Base-by-base conservation (phyloP, 352 stramenopile genomes). In the Blastocystis sp. region DNA sequence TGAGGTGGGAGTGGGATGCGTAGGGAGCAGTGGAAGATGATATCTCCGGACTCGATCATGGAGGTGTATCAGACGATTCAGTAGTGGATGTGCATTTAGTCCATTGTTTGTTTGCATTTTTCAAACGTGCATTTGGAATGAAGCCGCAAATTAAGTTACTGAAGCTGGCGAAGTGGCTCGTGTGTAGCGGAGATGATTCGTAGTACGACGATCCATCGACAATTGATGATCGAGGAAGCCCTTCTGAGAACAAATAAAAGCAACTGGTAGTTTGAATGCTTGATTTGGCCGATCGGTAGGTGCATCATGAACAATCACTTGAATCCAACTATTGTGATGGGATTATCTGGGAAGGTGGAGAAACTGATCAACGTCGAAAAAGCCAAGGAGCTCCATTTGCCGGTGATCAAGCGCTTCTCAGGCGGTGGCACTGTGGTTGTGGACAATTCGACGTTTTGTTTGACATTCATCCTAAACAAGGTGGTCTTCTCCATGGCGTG, bases 341-440 rank as follows among this genome's bases (percentile, higher is more conserved):
- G 87, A 24, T 64, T 90, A 18, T 87, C 87, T 6, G 87, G 84
- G 4, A 89, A 89, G 71, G 53, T 78, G 21, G 44, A 87, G 4
- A 88, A 89, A 42, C 42, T 89, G 11, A 78, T 89, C 24, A 89
- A 89, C 24, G 59, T 87, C 27, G 63, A 76, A n/a, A 78, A 88
- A 44, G 79, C 63, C 27, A 69, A 53, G 9, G 34, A 64, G 42
- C 63, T 63, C 3, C 87, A 89, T 3, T 92, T 97, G 56, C 90
- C 91, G 0, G 90, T 97, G 84, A 89, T 97, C 54, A 94, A 94
- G 89, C 92, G 95, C 63, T 98, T 98, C 89, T 97, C 91, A 16
- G 95, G 95, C 53, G 95, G 95, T 21, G 95, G 95, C 29, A 98
- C 95, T 0, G 95, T 98, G 38, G 95, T 98, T 40, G 92, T 98